A percentile compares a stretch with the other conserved stretches of the same genome.
phyloP scores from a whole-genome alignment of 192 early-diverging fungal species.

The Entomortierella chlamydospora region DNA sequence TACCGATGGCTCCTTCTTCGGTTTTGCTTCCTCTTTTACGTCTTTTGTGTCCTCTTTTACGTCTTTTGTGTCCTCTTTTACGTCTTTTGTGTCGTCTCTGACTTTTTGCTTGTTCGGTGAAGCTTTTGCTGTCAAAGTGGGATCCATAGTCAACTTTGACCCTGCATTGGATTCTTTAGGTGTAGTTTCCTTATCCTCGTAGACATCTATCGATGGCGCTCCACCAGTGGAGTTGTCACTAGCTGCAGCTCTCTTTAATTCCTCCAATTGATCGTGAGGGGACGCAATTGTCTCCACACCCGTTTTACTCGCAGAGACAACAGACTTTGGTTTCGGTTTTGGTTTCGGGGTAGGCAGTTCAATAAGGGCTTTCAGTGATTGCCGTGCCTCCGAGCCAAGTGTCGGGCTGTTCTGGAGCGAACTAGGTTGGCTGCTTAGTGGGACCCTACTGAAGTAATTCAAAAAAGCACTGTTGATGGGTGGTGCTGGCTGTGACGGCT shows the following conservation, averaged over 20 bases:
- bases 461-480: conserved; percentile 3
- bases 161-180: too few relatives aligned
- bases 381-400: not conserved
- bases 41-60: not conserved
- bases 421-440: not conserved
- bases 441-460: conserved; percentile 21
- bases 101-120: too few relatives aligned
- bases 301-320: too few relatives aligned
- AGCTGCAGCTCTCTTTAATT: too few relatives aligned
- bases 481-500: not conserved
- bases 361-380: not conserved
- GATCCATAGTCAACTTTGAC: too few relatives aligned
- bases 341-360: not conserved
- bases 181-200: too few relatives aligned
- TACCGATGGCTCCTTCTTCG: not conserved
- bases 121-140: too few relatives aligned
- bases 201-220: too few relatives aligned
- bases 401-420: not conserved
- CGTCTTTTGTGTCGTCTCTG: not conserved
- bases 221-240: too few relatives aligned
- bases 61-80: not conserved
- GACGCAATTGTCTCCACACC: too few relatives aligned
- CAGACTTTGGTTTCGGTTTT: not conserved
- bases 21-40: not conserved
- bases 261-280: too few relatives aligned